Conservation (phyloP, 305 asterid genomes). For the Rubia peregrina region DNA sequence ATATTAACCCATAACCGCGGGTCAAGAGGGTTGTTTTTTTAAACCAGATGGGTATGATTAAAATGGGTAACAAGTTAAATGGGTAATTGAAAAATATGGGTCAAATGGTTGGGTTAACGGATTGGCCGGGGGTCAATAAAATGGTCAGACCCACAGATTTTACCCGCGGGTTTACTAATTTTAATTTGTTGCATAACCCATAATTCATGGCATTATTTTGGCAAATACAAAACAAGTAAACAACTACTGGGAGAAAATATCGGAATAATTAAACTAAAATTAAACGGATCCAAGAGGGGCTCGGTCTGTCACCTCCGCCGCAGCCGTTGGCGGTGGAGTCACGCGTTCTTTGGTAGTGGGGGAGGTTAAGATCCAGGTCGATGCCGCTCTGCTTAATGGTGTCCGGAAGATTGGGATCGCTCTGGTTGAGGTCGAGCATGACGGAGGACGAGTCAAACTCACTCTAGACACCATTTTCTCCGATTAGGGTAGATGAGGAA, state of each 20-base stretch:
- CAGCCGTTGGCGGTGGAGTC: conserved; percentile 1
- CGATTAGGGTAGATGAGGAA: too few relatives aligned
- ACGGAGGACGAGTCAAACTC: conserved; percentile 48
- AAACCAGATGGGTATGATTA: too few relatives aligned
- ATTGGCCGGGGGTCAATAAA: too few relatives aligned
- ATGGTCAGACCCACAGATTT: too few relatives aligned
- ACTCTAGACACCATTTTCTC: conserved; percentile 27
- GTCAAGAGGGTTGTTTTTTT: too few relatives aligned
- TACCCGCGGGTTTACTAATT: too few relatives aligned
- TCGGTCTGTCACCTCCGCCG: not conserved
- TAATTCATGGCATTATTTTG: too few relatives aligned
- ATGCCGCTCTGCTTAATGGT: conserved; percentile 5
- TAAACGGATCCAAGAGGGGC: conserved; percentile 2
- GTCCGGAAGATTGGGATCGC: conserved; percentile 15
- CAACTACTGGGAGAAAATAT: not conserved
- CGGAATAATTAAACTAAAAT: not conserved
- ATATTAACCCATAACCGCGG: too few relatives aligned
- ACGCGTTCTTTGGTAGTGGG: conserved; percentile 36
- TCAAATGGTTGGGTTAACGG: too few relatives aligned
- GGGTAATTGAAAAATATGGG: too few relatives aligned
- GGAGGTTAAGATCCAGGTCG: conserved; percentile 42
- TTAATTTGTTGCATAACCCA: too few relatives aligned
- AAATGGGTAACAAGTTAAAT: too few relatives aligned
- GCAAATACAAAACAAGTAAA: not conserved
- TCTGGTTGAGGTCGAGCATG: conserved; percentile 29